Evolutionary conservation across 1,284 basidiomycete species (phyloP), one percentile per base, ranked within the genome.

Genomic region (Ceratobasidium theobromae): DNA sequence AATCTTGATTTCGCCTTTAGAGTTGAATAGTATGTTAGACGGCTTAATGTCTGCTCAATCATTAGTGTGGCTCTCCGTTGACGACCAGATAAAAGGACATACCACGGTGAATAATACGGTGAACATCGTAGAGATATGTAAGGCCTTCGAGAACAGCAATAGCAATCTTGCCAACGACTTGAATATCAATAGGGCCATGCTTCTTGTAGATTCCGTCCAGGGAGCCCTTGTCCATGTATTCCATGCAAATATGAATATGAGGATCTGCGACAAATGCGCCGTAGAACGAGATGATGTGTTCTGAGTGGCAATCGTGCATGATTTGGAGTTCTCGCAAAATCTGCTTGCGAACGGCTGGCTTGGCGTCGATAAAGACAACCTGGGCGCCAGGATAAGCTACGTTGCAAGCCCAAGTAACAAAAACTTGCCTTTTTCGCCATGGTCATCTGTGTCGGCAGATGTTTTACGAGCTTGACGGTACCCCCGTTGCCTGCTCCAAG

Each of bases 71-170:
- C 14, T 41, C 53, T 38, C 35, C 35, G 9, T 38, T 38, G 48
- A 38, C 33, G 62, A 28, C 23, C 3, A 27, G 38, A 28, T 23
- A 43, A 32, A 25, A 67, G 23, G 43, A 76, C 84, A 65, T 71
- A 95, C 95, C 95, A 75, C 97, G 89, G 77, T 99, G 96, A 72
- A 99, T 99, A 77, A 99, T 99, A n/a, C 95, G 87, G 77, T 99
- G 97, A 1, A 90, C 91, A 75, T 99, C 97, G 76, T 99, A 99
- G n/a, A 99, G 84, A 76, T 99, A 99, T 14, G 92, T 95, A 73
- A 99, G 78, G 6, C 96, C 96, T 69, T 93, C 88, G 46, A 98
- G 81, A n/a, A 99, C 97, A 0, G 90, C 89, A 64, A 94, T 81
- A 6, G 95, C 94, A 64, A 99, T 91, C 75, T 91, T 88, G 45